A percentile compares a stretch with the other conserved stretches of the same genome.
Conservation (phyloP, 495 filamentous ascomycete species). For the Penicillium subrubescens region DNA sequence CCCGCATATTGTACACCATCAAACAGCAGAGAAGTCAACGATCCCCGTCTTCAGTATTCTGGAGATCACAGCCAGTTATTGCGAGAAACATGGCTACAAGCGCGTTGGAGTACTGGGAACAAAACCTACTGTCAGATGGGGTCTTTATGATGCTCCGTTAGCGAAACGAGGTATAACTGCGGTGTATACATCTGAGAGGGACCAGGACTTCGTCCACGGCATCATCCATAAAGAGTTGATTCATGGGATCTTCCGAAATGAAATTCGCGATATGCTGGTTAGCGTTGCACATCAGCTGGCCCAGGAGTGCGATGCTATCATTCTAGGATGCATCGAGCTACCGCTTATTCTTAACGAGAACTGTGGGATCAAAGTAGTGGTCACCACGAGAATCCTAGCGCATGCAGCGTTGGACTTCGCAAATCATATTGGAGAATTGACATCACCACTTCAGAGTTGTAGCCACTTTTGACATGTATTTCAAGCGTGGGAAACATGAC, state of each 20-base stretch:
- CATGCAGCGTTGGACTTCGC: slow-evolving; percentile 12
- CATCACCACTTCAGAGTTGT: too few relatives aligned
- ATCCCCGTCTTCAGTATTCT: slow-evolving; percentile 15
- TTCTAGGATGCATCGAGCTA: slow-evolving; percentile 12
- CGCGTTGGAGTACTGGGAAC: slow-evolving; percentile 9
- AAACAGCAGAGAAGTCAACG: neutral
- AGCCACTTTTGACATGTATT: neutral
- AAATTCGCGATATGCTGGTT: neutral
- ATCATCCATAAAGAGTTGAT: slow-evolving; percentile 3
- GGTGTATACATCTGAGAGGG: slow-evolving; percentile 8
- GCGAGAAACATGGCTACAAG: slow-evolving; percentile 5
- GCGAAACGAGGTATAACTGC: slow-evolving; percentile 3
- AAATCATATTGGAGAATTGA: too few relatives aligned
- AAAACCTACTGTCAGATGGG: neutral
- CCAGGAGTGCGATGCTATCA: slow-evolving; percentile 8
- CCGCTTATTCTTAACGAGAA: slow-evolving; percentile 12
- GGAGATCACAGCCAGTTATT: slow-evolving; percentile 6
- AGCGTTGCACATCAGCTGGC: slow-evolving; percentile 10
- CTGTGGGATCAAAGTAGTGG: slow-evolving; percentile 12
- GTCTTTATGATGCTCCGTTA: slow-evolving; percentile 9
- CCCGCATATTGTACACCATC: slow-evolving; percentile 3
- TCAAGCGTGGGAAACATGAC: neutral
- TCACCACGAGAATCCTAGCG: slow-evolving; percentile 8
- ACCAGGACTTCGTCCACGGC: slow-evolving; percentile 8
- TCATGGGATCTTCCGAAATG: slow-evolving; percentile 3